Conservation (phyloP, 208 protist species). For the Acanthamoeba castellanii region DNA sequence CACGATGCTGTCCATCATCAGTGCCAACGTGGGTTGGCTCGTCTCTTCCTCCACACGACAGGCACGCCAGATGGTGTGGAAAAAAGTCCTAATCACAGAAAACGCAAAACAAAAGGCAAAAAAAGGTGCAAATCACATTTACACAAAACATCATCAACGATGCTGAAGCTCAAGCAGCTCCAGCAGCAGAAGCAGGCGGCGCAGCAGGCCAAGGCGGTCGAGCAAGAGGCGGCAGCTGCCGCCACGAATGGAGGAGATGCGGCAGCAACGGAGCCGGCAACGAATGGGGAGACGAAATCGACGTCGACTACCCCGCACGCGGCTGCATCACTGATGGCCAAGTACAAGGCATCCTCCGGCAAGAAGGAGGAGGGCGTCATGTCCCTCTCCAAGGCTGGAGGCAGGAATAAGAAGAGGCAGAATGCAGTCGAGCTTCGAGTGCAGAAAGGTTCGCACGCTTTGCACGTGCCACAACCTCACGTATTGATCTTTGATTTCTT, state of each 20-base stretch:
- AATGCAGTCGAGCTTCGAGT: slow-evolving; percentile 84
- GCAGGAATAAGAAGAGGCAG: slow-evolving; percentile 65
- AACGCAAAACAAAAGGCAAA: neutral
- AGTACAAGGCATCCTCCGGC: slow-evolving; percentile 64
- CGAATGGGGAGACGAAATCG: neutral
- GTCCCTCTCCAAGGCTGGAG: slow-evolving; percentile 73
- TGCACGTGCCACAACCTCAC: neutral
- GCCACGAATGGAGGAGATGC: neutral
- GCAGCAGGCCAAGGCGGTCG: neutral
- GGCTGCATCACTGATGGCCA: slow-evolving; percentile 62
- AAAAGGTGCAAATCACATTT: neutral
- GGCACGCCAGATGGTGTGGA: too few relatives aligned
- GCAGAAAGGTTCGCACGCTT: slow-evolving; percentile 81
- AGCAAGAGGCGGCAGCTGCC: slow-evolving; percentile 12
- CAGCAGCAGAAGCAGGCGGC: slow-evolving; percentile 72
- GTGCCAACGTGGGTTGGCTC: too few relatives aligned
- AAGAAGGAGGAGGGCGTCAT: slow-evolving; percentile 68
- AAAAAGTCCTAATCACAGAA: too few relatives aligned
- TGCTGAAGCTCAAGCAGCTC: slow-evolving; percentile 78
- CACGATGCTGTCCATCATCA: too few relatives aligned
- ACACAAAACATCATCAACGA: neutral
- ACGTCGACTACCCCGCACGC: neutral
- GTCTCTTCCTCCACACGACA: too few relatives aligned
- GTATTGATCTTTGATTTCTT: neutral
- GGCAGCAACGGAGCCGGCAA: slow-evolving; percentile 50